Evolutionary conservation across 345 rosid genomes (phyloP), one percentile per base, ranked within the genome.

Genomic region (Boechera retrofracta): DNA sequence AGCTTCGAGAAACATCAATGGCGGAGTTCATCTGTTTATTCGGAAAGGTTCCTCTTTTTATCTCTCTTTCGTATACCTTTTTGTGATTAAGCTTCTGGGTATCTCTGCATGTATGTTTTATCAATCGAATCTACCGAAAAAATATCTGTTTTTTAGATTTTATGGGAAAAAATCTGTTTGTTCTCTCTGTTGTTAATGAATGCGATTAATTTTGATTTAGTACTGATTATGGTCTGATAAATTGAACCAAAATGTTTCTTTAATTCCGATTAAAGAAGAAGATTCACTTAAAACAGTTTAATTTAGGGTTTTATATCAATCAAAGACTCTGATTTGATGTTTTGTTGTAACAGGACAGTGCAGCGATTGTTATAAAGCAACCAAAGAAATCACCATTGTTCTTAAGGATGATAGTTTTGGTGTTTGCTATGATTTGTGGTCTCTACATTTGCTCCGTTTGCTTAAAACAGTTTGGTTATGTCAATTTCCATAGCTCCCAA

Each of bases 371-470:
- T 35, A 67, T 91, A 76, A 95, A 91, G 77, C 83, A 87, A 70
- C 79, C 84, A 16, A 95, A 89, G 88, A 91, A 86, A 56, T 83
- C 96, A 72, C 91, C 97, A 6, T 75, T 86, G 78, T 85, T 95
- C 66, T 83, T 84, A 45, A 88, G 94, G 80, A 87, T 86, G 88
- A 78, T 89, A 64, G 88, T 90, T 52, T 76, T 95, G 44, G 59
- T 91, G 56, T 87, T 92, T 72, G 89, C 89, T 1, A 83, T 80
- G 89, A 83, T 87, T 13, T 95, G 90, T 78, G 94, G 97, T 39
- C 79, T 92, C 62, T 91, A 79, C 75, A 84, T 87, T 55, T 88
- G 89, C 80, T 78, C 84, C 21, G 64, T 86, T 63, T 90, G 97
- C 64, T 69, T 92, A 67, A 88, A 82, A 81, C 97, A 92, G 81